Conservation (phyloP, 2,329 filamentous ascomycete genomes). For the Fusarium verrucosum region DNA sequence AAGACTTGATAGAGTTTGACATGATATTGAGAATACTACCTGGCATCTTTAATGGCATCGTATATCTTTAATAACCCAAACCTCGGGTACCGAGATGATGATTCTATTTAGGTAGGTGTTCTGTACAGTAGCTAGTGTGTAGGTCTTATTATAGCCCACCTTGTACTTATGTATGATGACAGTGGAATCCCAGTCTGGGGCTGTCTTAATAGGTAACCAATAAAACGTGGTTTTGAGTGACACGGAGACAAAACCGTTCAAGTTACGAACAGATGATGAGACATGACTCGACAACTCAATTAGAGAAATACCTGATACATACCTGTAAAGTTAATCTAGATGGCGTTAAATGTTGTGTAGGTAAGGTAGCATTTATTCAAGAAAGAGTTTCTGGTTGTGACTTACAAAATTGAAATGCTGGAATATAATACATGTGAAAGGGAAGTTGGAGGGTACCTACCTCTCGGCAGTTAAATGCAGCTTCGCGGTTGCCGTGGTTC, state of each 20-base stretch:
- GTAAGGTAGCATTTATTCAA: background rate
- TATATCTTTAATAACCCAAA: background rate
- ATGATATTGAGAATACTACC: background rate
- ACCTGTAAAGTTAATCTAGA: background rate
- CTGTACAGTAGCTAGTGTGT: too few relatives aligned
- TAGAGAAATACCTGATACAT: background rate
- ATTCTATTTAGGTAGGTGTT: background rate
- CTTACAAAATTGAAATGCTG: background rate
- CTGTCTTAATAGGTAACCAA: conserved; percentile 17
- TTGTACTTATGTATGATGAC: conserved; percentile 4
- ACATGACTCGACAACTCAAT: background rate
- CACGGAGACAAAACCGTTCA: background rate
- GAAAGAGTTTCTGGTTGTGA: background rate
- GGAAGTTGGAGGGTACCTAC: background rate
- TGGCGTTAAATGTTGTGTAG: background rate
- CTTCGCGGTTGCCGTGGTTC: conserved; percentile 30
- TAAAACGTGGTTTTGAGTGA: background rate
- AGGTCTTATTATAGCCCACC: background rate
- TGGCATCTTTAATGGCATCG: background rate
- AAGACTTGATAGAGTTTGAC: background rate
- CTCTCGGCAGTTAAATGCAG: too few relatives aligned
- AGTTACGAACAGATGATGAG: conserved; percentile 3
- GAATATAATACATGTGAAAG: background rate
- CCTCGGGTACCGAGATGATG: background rate
- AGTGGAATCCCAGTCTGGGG: conserved; percentile 32